phyloP scores from a whole-genome alignment of 2,329 filamentous ascomycete genomes.

The Didymella keratinophila region DNA sequence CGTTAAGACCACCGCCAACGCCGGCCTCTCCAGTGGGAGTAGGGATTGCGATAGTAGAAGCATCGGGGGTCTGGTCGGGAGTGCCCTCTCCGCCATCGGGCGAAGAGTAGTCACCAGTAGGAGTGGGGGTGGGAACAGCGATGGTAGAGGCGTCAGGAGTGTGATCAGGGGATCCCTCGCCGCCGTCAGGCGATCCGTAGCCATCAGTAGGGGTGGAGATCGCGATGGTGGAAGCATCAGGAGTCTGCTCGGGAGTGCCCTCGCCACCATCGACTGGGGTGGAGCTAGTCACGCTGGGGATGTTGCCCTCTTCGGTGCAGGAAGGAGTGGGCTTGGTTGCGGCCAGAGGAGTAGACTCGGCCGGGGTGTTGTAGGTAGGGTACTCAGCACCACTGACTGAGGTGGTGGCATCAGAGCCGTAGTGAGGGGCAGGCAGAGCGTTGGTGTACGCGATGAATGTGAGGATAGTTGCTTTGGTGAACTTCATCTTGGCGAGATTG shows the following conservation, averaged over 20 bases:
- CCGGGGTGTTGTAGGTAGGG: background rate
- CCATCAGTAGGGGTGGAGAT: background rate
- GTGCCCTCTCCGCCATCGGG: background rate
- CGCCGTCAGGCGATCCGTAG: background rate
- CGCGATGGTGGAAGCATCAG: background rate
- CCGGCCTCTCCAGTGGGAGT: background rate
- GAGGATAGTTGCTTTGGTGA: conserved; percentile 14
- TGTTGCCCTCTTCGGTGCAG: background rate
- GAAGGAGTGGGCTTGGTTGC: conserved; percentile 15
- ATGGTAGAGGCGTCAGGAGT: background rate
- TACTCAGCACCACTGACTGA: background rate
- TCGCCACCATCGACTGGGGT: background rate
- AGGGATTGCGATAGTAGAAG: background rate
- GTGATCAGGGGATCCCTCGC: background rate
- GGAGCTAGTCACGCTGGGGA: background rate
- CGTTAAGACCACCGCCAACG: background rate
- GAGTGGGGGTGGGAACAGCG: background rate
- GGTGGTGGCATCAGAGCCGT: conserved; percentile 3
- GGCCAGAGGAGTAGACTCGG: conserved; percentile 1
- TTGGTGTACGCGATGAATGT: conserved; percentile 15
- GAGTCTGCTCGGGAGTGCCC: background rate
- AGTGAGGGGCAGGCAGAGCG: conserved; percentile 15
- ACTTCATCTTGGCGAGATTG: conserved; percentile 10
- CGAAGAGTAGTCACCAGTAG: background rate
- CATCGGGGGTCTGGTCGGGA: conserved; percentile 1